Evolutionary conservation across 345 rosid species (phyloP).

Genomic region (Punica granatum): DNA sequence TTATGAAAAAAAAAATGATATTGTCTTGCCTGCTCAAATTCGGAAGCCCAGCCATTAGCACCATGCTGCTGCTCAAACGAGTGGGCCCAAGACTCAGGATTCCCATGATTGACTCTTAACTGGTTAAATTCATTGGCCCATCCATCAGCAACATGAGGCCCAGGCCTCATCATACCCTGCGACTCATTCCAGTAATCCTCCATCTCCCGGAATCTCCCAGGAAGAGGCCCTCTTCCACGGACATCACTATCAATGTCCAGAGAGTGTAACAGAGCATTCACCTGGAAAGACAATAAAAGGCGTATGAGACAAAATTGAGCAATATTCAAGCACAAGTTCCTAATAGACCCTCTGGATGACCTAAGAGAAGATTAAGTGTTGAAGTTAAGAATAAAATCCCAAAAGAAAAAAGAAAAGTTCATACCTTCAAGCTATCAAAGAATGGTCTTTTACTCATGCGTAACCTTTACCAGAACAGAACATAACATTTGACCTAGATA

Average conservation of each 20-base stretch:
- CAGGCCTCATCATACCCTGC: conserved; percentile 56
- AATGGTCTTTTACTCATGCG: neutral
- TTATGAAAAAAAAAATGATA: conserved; percentile 7
- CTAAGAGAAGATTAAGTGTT: neutral
- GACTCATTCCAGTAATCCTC: conserved; percentile 99
- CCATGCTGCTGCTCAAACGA: conserved; percentile 92
- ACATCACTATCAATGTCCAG: conserved; percentile 78
- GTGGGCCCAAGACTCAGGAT: conserved; percentile 78
- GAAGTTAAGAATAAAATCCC: neutral
- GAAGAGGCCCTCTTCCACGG: conserved; percentile 56
- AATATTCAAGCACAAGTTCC: neutral
- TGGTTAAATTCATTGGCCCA: conserved; percentile 79
- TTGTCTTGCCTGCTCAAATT: conserved; percentile 81
- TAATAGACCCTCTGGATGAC: neutral
- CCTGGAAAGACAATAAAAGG: conserved; percentile 33
- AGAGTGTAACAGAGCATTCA: conserved; percentile 78
- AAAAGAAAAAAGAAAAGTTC: neutral
- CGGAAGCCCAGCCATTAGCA: conserved; percentile 89
- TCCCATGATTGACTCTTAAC: conserved; percentile 39
- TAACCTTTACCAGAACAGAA: neutral
- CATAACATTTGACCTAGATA: neutral
- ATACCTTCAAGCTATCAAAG: neutral
- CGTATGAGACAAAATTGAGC: neutral
- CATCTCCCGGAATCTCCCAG: conserved; percentile 76
- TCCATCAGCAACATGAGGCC: conserved; percentile 56